Evolutionary conservation across 148 eudicot species (phyloP).

Genomic region (Vaccinium corymbosum): DNA sequence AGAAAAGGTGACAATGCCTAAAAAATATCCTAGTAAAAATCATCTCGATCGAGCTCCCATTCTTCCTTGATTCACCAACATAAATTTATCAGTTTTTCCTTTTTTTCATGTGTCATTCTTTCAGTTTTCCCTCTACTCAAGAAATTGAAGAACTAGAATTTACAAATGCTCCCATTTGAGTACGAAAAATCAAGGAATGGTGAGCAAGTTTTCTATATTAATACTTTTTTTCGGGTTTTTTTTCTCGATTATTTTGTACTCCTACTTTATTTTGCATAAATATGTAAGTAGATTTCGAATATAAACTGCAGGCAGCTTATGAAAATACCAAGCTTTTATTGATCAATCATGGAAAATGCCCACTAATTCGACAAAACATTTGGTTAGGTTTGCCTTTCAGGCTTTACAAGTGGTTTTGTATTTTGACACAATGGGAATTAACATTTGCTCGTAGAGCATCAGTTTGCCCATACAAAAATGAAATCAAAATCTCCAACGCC

Average conservation of each 20-base stretch:
- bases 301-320: not conserved
- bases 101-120: too few species aligned
- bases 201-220: not conserved
- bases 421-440: not conserved
- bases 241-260: too few species aligned
- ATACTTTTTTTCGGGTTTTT: not conserved
- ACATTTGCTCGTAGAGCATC: not conserved
- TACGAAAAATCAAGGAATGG: not conserved
- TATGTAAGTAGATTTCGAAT: not conserved
- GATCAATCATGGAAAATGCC: not conserved
- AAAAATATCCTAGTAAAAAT: too few species aligned
- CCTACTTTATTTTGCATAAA: not conserved
- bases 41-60: too few species aligned
- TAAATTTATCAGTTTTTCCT: too few species aligned
- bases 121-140: too few species aligned
- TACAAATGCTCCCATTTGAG: not conserved
- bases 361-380: not conserved
- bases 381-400: not conserved
- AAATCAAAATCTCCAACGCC: not conserved
- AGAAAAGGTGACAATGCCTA: too few species aligned
- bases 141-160: too few species aligned
- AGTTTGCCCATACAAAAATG: not conserved
- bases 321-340: not conserved
- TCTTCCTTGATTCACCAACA: too few species aligned
- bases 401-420: not conserved